phyloP scores from a whole-genome alignment of 768 basidiomycete species.

The Lepiota brunneoincarnata region DNA sequence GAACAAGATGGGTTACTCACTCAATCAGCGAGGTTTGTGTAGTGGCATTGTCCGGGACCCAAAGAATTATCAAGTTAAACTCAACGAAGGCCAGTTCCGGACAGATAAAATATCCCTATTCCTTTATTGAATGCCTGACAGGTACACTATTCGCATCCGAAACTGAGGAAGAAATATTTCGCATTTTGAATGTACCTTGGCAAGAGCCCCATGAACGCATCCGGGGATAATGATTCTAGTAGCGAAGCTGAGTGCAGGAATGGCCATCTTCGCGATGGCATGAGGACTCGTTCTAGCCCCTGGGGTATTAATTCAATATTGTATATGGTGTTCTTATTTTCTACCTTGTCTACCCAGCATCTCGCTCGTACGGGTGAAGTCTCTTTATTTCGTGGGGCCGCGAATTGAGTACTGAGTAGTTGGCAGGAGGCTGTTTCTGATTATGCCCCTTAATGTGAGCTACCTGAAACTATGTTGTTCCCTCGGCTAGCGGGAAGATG shows the following conservation, averaged over 20 bases:
- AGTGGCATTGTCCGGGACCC: slow-evolving; percentile 71
- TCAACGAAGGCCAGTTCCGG: slow-evolving; percentile 45
- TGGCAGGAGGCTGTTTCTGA: too few relatives aligned
- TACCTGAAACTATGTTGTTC: too few relatives aligned
- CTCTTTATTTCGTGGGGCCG: too few relatives aligned
- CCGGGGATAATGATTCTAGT: slow-evolving; percentile 27
- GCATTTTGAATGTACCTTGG: slow-evolving; percentile 76
- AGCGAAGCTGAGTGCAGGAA: too few relatives aligned
- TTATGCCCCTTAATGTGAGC: too few relatives aligned
- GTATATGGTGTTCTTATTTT: too few relatives aligned
- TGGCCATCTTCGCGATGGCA: too few relatives aligned
- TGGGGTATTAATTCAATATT: too few relatives aligned
- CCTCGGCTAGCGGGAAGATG: too few relatives aligned
- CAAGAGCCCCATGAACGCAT: slow-evolving; percentile 78
- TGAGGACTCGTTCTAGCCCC: not conserved
- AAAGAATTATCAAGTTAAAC: slow-evolving; percentile 55
- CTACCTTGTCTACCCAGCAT: too few relatives aligned
- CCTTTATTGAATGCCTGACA: slow-evolving; percentile 21
- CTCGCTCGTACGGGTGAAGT: too few relatives aligned
- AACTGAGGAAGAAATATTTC: slow-evolving; percentile 86
- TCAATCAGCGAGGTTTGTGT: slow-evolving; percentile 87
- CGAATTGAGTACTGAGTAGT: too few relatives aligned
- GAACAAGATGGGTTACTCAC: slow-evolving; percentile 71
- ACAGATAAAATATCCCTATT: not conserved
- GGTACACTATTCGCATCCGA: slow-evolving; percentile 74